Evolutionary conservation across 2,329 filamentous ascomycete species (phyloP), one percentile per base, ranked within the genome.

Genomic region (Penicillium paneum): DNA sequence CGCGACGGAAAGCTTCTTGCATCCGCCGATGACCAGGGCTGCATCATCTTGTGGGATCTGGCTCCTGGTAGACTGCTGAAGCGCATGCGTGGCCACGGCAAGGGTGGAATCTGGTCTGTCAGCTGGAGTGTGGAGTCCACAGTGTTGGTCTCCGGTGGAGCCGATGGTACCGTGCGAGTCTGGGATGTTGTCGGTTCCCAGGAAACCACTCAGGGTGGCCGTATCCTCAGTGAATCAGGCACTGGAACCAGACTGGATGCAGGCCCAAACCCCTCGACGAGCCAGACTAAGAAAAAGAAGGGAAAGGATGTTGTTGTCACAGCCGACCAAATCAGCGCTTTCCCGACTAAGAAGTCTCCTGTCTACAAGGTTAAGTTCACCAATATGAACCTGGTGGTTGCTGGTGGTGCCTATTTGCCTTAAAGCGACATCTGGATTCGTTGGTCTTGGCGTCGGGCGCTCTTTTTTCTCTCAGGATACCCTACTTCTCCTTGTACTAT

Each of bases 301-400:
- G 84, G 83, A 52, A 97, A 97, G 73, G 93, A 97, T 66, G 90
- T 91, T 4, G 90, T 90, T 66, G 88, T 96, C 41, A 92, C 88
- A 0, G 87, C 91, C 0, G 94, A 99, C 68, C 94, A 97, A 75
- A 95, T 99, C 75, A 91, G 86, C 60, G 92, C 90, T 0, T 97
- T 97, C 70, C 87, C 91, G 0, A 97, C 94, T 4, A 99, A 99
- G 82, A 96, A 96, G 76, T 93, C 89, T 15, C 92, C 93, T 0
- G 90, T 97, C 11, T 90, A 95, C 74, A 94, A 93, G 75, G 92
- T 96, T 50, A 85, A 88, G 67, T 97, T 97, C 67, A 97, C 94
- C 3, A 81, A 91, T 57, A 97, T 96, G 90, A 99, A 99, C 71
- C 74, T 97, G 61, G 88, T 97, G 12, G 80, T 97, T 57, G 91